phyloP scores from a whole-genome alignment of 225 moss, liverwort and hornwort species.

The Polytrichum formosum region DNA sequence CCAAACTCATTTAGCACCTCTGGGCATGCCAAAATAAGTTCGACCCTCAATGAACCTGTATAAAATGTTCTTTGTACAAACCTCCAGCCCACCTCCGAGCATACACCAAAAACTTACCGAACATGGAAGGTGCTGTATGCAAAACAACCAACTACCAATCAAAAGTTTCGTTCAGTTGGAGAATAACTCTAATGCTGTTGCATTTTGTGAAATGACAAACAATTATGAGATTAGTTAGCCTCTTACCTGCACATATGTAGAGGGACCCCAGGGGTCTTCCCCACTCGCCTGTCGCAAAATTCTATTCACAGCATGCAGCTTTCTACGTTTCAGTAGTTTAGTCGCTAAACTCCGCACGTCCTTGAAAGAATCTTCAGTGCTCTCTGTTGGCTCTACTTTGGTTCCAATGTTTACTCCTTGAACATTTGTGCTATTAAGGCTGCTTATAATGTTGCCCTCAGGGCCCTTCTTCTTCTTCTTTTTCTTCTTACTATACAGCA shows the following conservation, averaged over 20 bases:
- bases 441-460: not conserved
- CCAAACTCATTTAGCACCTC: no score
- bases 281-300: conserved; percentile 35
- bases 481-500: conserved; percentile 28
- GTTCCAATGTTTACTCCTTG: no score
- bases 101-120: no score
- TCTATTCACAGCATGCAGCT: conserved; percentile 22
- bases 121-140: no score
- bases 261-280: conserved; percentile 45
- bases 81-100: no score
- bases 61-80: no score
- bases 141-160: no score
- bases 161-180: no score
- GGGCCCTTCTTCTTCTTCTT: conserved; percentile 31
- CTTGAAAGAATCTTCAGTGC: not conserved
- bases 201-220: no score
- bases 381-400: not conserved
- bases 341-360: conserved; percentile 20
- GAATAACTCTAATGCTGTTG: no score
- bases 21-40: no score
- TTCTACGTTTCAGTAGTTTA: conserved; percentile 33
- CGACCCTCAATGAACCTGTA: no score
- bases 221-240: not conserved
- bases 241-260: conserved; percentile 40
- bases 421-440: not conserved